A percentile compares a stretch with the other conserved stretches of the same genome.
These are phyloP conservation scores for Chaetomium tenue DNA, from an alignment of 495 filamentous ascomycete genomes.

Conservation along the genomic window DNA sequence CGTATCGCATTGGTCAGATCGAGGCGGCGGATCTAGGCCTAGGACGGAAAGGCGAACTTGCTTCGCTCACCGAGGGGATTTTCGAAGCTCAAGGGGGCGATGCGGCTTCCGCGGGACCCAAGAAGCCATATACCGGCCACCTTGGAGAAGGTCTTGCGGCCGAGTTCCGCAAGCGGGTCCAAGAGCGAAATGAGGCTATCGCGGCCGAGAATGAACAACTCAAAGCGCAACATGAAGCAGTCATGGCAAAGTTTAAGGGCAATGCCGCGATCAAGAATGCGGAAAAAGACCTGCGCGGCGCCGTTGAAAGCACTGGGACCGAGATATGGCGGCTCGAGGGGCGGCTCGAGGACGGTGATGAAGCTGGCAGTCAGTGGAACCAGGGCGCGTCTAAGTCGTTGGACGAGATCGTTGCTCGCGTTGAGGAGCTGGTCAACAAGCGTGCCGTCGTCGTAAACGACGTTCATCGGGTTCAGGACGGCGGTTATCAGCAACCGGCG, in stretches of 20 bases:
- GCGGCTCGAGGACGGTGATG: conserved; percentile 55
- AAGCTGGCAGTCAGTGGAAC: conserved; percentile 39
- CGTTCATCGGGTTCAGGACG: conserved; percentile 64
- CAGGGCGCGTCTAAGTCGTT: conserved; percentile 53
- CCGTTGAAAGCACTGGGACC: conserved; percentile 54
- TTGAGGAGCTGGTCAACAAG: conserved; percentile 57
- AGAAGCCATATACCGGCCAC: conserved; percentile 56
- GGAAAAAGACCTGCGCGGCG: conserved; percentile 60
- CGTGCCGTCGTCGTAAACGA: conserved; percentile 58
- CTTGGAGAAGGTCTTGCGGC: conserved; percentile 66
- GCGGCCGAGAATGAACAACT: conserved; percentile 78
- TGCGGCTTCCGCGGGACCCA: conserved; percentile 48
- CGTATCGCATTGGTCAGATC: conserved; percentile 77
- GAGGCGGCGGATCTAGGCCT: conserved; percentile 83
- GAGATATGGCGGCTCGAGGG: conserved; percentile 67
- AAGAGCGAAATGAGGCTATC: conserved; percentile 61
- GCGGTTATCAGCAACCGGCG: conserved; percentile 60
- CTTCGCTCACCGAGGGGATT: conserved; percentile 75
- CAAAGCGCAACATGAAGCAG: conserved; percentile 70
- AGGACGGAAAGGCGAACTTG: conserved; percentile 81
- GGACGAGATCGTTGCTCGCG: conserved; percentile 59
- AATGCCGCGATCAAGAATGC: conserved; percentile 62
- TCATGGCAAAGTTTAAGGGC: conserved; percentile 69
- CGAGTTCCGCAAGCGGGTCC: conserved; percentile 73
- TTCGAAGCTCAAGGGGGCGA: conserved; percentile 59